Conservation (phyloP, 345 rosid species). For the Pistacia atlantica region DNA sequence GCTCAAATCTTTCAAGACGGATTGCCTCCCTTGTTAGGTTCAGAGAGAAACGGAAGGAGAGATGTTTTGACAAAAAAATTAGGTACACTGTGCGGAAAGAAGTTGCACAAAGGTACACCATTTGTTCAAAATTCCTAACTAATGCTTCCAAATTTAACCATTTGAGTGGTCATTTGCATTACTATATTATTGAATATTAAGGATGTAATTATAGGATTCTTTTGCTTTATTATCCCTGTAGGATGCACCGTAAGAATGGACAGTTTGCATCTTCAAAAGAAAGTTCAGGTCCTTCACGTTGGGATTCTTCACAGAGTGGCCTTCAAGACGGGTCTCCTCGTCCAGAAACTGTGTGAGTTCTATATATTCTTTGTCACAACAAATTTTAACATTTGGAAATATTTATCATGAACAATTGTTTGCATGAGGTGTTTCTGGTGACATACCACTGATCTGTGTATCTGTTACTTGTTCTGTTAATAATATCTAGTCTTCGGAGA, state of each 20-base stretch:
- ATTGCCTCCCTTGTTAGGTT: slow-evolving; percentile 78
- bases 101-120: slow-evolving; percentile 69
- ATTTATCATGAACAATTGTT: slow-evolving; percentile 9
- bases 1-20: slow-evolving; percentile 64
- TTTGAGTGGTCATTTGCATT: not conserved
- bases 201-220: slow-evolving; percentile 10
- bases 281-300: slow-evolving; percentile 46
- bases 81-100: slow-evolving; percentile 71
- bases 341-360: slow-evolving; percentile 67
- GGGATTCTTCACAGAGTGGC: slow-evolving; percentile 55
- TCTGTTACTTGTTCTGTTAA: slow-evolving; percentile 11
- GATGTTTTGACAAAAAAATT: slow-evolving; percentile 83
- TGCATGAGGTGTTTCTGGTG: slow-evolving; percentile 9
- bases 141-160: not conserved
- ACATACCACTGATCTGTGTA: not conserved
- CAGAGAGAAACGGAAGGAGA: slow-evolving; percentile 74
- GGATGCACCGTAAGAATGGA: slow-evolving; percentile 81
- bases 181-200: not conserved
- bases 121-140: not conserved
- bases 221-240: slow-evolving; percentile 29
- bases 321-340: slow-evolving; percentile 46
- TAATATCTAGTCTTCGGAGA: slow-evolving; percentile 42
- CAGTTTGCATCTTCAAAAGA: slow-evolving; percentile 71
- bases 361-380: slow-evolving; percentile 12
- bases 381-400: slow-evolving; percentile 14